These are phyloP conservation scores for Sorghum bicolor DNA, from an alignment of 176 grass and related monocot species.

Conservation along the genomic window DNA sequence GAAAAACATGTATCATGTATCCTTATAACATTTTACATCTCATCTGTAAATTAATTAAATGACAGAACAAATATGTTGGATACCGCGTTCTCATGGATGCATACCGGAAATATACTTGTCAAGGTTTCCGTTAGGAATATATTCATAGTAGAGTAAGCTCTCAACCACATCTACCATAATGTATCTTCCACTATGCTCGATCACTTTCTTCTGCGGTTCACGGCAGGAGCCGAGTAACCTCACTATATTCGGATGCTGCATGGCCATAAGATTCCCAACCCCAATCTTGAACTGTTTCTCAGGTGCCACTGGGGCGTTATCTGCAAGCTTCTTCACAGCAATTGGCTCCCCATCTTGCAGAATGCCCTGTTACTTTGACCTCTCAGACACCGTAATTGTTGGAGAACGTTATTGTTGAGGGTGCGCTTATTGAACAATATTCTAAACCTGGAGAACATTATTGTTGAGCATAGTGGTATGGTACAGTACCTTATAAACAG, in stretches of 20 bases:
- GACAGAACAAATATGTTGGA: background rate
- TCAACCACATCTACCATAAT: conserved; percentile 12
- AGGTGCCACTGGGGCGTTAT: background rate
- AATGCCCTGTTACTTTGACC: background rate
- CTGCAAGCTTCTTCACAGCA: conserved; percentile 34
- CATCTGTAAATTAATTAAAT: background rate
- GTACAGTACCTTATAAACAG: conserved; percentile 36
- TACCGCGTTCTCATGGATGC: background rate
- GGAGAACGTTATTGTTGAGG: too few relatives aligned
- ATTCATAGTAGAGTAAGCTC: conserved; percentile 8
- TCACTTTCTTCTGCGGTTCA: conserved; percentile 18
- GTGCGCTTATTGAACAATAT: too few relatives aligned
- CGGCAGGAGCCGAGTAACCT: background rate
- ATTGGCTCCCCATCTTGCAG: background rate
- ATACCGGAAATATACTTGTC: background rate
- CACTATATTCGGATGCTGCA: background rate
- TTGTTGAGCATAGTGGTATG: background rate
- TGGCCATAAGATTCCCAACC: conserved; percentile 8
- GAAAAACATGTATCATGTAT: background rate
- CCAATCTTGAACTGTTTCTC: background rate
- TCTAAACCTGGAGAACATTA: background rate
- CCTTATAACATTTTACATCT: background rate
- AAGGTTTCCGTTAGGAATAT: background rate
- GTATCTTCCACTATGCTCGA: conserved; percentile 27
- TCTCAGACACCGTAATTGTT: background rate